Evolutionary conservation across 805 yeast genomes (phyloP), one percentile per base, ranked within the genome.

Genomic region (Candida pseudoglaebosa): DNA sequence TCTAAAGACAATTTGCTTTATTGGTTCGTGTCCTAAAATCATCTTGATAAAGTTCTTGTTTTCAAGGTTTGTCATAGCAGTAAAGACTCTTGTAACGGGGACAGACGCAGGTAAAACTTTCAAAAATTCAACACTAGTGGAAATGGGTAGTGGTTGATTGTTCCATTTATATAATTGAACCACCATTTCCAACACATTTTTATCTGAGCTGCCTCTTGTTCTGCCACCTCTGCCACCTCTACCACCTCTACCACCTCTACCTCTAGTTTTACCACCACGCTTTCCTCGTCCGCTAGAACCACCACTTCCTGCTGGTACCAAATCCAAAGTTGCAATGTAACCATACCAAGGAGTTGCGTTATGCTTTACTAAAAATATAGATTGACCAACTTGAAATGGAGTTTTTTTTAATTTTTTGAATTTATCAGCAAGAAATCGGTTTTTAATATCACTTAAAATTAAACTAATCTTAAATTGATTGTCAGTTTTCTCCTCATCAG

Each of bases 111-210:
- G 87, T 35, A 82, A 50, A 9, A 83, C 52, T 24, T 62, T 56
- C 31, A 67, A 54, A 24, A 50, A 52, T 29, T 57, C 53, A 5
- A 67, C 64, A 36, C 67, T 64, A 4, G 68, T 64, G 2, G 69
- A 56, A 7, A 53, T 59, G 1, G 84, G 84, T 42, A 79, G 61
- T 3, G 68, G 67, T 32, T 57, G 56, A 22, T 60, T 61, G 49
- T 80, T 81, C 88, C 89, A 82, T 12, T 69, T 64, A 50, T 71
- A 80, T 15, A 78, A 62, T 39, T 73, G 73, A 22, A 81, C 56
- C 13, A 77, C 60, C 36, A 81, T 55, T 36, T 71, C 74, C 34
- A 71, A 49, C 3, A 54, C 42, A 34, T 60, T 57, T 8, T 16
- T 47, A 28, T 62, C 65, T 34, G 66, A 51, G 4, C 39, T 35